Evolutionary conservation across 2,329 filamentous ascomycete species (phyloP), one percentile per base, ranked within the genome.

Genomic region (Fusarium sublunatum): DNA sequence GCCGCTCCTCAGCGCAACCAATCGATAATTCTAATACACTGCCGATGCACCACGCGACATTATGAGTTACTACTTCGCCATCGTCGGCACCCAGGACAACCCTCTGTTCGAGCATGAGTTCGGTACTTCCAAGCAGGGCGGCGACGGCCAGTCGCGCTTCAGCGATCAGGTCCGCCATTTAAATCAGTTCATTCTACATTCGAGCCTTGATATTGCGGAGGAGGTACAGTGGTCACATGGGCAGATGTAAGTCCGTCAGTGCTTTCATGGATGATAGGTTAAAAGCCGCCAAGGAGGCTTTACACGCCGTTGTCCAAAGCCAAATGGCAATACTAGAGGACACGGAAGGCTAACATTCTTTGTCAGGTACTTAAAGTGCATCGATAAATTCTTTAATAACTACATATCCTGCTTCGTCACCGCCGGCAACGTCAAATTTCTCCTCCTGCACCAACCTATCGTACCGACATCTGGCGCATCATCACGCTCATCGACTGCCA

Each of bases 1-100:
- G n/a, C 29, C 15, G 15, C 42, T 29, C 24, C 15, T n/a, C 26
- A 44, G 51, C 31, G 38, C 32, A 52, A 19, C 34, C 28, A 13
- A 15, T 41, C 11, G 12, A 24, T 9, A 35, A 15, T 25, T 5
- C 9, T 19, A 4, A 41, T n/a, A 38, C 15, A 42, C 31, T 46
- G 56, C 69, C 58, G 67, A 77, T 70, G 72, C 70, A 60, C 61
- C 64, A 32, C 55, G 61, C 68, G 55, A 55, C 65, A 82, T 69
- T 65, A 98, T 98, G 95, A 97, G 93, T 59, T 99, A 98, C 84
- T 97, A 97, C 82, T 98, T 99, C 80, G 91, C 91, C 74, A 97
- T 99, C 70, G 88, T 99, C 76, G 95, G 93, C 74, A 96, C 93
- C 22, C 91, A 92, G 71, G 95, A 99, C 82, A 96, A 94, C 74